Base-by-base conservation (phyloP, 1,284 basidiomycete species). In the Takashimella koratensis region DNA sequence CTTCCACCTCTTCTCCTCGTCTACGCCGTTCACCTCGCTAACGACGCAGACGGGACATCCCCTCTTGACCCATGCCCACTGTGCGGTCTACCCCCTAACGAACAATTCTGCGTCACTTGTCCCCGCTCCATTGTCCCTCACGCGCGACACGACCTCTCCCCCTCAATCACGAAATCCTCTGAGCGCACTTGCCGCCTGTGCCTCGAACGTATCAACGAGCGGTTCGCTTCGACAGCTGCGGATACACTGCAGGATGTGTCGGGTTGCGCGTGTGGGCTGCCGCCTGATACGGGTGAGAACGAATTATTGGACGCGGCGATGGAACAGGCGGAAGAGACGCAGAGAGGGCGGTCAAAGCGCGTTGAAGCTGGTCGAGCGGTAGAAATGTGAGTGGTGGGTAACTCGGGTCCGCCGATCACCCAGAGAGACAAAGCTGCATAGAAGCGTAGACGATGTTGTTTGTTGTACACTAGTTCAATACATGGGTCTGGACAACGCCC, bases 161-260 rank as follows among this genome's bases (percentile, higher is more conserved):
- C 49, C 1, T 58, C 56, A 10, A 40, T 62, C 12, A 60, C 62
- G 22, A 60, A 60, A 5, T 54, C 55, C 22, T 19, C 48, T 6
- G 54, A 56, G 22, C 59, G 62, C 30, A 47, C 54, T 2, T 66
- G 64, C 49, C 54, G 51, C 4, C 43, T 60, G 10, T 66, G 64
- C 26, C 8, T 36, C 30, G 30, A 36, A 16, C 30, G 30, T 16
- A 36, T 36, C 39, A 45, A 42, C 4, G 24, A 21, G 16, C 30
- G 44, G 6, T 52, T 42, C 25, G 8, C 19, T 13, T 21, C 39
- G 22, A 26, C 22, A 20, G 24, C 3, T 19, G 51, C 30, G 43
- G 51, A 52, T 36, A 36, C 30, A 8, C 16, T 36, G 8, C 30
- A 36, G 16, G 30, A 36, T 36, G 30, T 36, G 8, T 36, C 30